phyloP scores from a whole-genome alignment of 306 rosid genomes.

The Vigna nakashimae region DNA sequence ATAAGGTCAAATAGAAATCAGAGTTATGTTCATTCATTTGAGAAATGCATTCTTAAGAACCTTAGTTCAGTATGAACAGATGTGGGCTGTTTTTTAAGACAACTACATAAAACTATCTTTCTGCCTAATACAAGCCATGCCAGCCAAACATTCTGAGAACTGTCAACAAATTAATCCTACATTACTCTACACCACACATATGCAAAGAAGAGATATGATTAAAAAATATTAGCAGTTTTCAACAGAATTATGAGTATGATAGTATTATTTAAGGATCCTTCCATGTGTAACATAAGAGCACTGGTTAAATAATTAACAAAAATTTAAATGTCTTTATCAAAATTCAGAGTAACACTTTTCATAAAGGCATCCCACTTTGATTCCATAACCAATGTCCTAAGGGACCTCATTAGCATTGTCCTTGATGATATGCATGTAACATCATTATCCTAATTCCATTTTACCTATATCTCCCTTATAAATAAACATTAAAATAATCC shows the following conservation, averaged over 20 bases:
- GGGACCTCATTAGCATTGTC: background rate
- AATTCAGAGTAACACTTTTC: background rate
- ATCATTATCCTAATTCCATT: too few species aligned
- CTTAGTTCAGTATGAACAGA: constrained; percentile 8
- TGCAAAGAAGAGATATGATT: constrained; percentile 2
- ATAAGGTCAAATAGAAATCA: constrained; percentile 21
- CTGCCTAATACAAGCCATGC: too few species aligned
- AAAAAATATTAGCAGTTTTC: background rate
- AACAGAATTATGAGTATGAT: background rate
- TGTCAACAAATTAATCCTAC: constrained; percentile 11
- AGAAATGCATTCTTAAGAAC: constrained; percentile 17
- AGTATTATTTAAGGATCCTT: background rate
- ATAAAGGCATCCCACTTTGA: background rate
- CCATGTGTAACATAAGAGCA: background rate
- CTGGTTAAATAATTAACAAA: background rate
- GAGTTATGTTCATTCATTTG: constrained; percentile 14
- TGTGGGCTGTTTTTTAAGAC: background rate
- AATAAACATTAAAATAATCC: too few species aligned
- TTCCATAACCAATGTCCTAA: background rate
- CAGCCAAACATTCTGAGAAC: background rate
- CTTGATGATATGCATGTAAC: background rate
- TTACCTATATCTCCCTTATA: too few species aligned
- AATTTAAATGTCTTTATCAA: background rate
- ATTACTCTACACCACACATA: constrained; percentile 22
- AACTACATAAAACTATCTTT: too few species aligned